Evolutionary conservation across 208 protist species (phyloP).

Genomic region (Leishmania tropica): DNA sequence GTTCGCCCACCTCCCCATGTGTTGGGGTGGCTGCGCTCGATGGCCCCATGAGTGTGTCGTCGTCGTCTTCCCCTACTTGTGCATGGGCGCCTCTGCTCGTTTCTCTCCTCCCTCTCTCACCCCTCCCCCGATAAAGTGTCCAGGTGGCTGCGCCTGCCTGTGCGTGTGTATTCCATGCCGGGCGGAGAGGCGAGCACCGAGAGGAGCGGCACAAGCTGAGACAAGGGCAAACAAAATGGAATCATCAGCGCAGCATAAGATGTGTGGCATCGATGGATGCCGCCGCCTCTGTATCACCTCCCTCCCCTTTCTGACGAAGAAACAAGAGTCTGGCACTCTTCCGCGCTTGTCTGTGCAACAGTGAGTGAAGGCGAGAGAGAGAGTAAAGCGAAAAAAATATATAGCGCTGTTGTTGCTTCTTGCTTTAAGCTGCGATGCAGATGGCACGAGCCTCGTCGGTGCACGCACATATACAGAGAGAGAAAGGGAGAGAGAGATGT

Average conservation of each 20-base stretch:
- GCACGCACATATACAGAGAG: neutral
- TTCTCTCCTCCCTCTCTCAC: neutral
- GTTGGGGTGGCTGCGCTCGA: neutral
- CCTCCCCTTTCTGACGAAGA: neutral
- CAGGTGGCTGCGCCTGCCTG: neutral
- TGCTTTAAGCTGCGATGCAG: neutral
- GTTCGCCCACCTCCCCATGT: neutral
- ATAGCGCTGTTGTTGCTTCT: neutral
- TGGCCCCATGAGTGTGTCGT: neutral
- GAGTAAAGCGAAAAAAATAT: neutral
- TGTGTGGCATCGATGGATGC: neutral
- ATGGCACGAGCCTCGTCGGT: neutral
- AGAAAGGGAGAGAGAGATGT: neutral
- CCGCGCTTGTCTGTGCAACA: neutral
- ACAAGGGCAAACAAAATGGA: neutral
- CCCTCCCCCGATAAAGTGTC: neutral
- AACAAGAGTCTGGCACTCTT: neutral
- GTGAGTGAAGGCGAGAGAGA: neutral
- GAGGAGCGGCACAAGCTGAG: neutral
- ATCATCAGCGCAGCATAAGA: neutral
- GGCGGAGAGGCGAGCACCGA: neutral
- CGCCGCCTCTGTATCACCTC: neutral
- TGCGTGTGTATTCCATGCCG: neutral
- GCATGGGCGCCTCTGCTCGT: neutral
- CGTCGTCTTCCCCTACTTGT: neutral